Conservation (phyloP, 176 grass and related monocot species). For the Aegilops longissima region DNA sequence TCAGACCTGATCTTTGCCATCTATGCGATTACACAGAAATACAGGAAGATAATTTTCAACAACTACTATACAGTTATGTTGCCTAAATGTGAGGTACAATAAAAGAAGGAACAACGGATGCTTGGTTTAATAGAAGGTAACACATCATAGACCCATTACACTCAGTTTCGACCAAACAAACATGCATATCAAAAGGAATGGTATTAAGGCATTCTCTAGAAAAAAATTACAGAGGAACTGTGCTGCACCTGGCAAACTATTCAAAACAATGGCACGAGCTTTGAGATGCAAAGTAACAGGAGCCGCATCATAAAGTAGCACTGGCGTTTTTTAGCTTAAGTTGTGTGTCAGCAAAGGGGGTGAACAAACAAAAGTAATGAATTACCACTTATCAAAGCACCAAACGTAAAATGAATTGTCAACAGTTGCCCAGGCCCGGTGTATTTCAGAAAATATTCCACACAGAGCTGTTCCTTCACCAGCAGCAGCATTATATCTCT, state of each 20-base stretch:
- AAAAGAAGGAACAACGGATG: conserved; percentile 16
- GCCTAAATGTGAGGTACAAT: neutral
- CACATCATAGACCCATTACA: neutral
- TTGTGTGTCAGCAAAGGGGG: neutral
- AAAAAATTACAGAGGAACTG: conserved; percentile 7
- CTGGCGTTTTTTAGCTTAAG: neutral
- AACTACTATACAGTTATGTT: neutral
- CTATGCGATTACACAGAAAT: neutral
- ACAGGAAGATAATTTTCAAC: conserved; percentile 6
- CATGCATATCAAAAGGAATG: neutral
- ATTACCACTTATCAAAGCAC: conserved; percentile 95
- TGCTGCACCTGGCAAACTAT: neutral
- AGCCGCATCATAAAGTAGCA: neutral
- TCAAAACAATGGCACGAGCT: neutral
- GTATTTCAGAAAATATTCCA: conserved; percentile 90
- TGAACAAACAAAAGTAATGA: neutral
- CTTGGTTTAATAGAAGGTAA: neutral
- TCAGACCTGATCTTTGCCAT: neutral
- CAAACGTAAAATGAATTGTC: conserved; percentile 93
- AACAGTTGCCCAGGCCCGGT: conserved; percentile 91
- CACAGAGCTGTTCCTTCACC: conserved; percentile 97
- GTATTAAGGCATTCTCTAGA: neutral
- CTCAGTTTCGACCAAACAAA: neutral
- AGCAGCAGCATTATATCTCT: conserved; percentile 83
- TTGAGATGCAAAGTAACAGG: neutral